Percentiles rank a stretch among this genome's conserved stretches.
phyloP scores from a whole-genome alignment of 1,284 basidiomycete species.

The Cryptococcus sp. region DNA sequence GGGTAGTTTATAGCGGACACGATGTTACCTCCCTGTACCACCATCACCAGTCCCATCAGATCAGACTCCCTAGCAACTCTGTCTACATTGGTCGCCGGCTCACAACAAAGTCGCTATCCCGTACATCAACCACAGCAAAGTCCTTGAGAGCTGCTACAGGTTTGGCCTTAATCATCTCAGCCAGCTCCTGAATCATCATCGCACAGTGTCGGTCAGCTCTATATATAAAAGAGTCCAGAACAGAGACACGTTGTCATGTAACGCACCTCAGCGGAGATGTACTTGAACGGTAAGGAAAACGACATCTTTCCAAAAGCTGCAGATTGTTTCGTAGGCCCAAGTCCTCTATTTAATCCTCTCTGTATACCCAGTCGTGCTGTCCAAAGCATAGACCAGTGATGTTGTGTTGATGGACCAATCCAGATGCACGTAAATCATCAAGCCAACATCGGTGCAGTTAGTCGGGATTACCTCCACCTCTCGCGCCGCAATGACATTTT shows the following conservation, averaged over 20 bases:
- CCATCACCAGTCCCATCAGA: background rate
- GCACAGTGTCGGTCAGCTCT: background rate
- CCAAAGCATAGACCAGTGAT: no score
- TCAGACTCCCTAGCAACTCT: background rate
- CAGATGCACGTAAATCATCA: background rate
- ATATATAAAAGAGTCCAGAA: background rate
- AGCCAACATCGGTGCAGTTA: background rate
- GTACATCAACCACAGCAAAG: constrained; percentile 47
- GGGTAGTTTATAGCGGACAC: constrained; percentile 44
- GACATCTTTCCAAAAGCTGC: constrained; percentile 21
- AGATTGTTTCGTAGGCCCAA: no score
- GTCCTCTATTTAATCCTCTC: no score
- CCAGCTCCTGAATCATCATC: constrained; percentile 34
- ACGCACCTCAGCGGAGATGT: constrained; percentile 43
- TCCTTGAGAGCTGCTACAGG: constrained; percentile 27
- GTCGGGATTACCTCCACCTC: no score
- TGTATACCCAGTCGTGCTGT: no score
- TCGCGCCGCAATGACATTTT: background rate
- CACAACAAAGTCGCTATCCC: constrained; percentile 49
- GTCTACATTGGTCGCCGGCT: constrained; percentile 12
- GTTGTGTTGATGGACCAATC: no score
- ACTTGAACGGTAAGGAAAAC: constrained; percentile 39
- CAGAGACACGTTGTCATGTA: background rate
- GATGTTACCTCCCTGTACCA: constrained; percentile 48
- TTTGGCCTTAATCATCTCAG: constrained; percentile 41